Evolutionary conservation across 2,329 filamentous ascomycete species (phyloP), one percentile per base, ranked within the genome.

Genomic region (Cryphonectria japonica): DNA sequence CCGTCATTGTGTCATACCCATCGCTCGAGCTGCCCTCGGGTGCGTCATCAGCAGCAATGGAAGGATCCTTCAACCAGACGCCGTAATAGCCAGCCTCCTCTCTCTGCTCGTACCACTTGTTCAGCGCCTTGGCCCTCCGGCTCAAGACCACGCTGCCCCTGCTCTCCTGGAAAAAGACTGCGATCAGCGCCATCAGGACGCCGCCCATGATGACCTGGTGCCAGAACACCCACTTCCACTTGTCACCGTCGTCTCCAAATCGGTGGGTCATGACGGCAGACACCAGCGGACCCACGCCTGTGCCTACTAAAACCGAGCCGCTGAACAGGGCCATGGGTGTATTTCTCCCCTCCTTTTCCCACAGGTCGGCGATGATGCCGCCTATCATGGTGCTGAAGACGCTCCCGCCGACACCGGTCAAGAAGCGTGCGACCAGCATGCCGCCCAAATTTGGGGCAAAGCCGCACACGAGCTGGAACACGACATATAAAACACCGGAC

Each of bases 171-270:
- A 97, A 95, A 69, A 93, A 88, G 6, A 92, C 68, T 14, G 88
- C 85, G 32, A 97, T 87, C 1, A 90, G 81, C 0, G 88, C 75
- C 68, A 94, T 87, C 62, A 96, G 80, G 0, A 89, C 78, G 0
- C 85, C 89, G 69, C 90, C 88, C 32, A 88, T 82, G 62, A 97
- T 94, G 9, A 89, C 88, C 75, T 98, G 95, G 39, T 95, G 85
- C 86, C 94, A 97, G 79, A 97, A 97, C 0, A 95, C 88, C 94
- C 94, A 97, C 73, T 93, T 89, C 93, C 93, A 97, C 2, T 77
- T 72, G 0, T 70, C 63, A 9, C 79, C 75, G 13, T 82, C 76
- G 0, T 74, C 72, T 11, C 75, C 77, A 5, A 88, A 85, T 66
- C 88, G 85, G 50, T 92, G 82, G 0, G 91, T 88, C 73, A 98